Evolutionary conservation across 1,284 basidiomycete genomes (phyloP), one percentile per base, ranked within the genome.

Genomic region (Ustilago xerochloae): DNA sequence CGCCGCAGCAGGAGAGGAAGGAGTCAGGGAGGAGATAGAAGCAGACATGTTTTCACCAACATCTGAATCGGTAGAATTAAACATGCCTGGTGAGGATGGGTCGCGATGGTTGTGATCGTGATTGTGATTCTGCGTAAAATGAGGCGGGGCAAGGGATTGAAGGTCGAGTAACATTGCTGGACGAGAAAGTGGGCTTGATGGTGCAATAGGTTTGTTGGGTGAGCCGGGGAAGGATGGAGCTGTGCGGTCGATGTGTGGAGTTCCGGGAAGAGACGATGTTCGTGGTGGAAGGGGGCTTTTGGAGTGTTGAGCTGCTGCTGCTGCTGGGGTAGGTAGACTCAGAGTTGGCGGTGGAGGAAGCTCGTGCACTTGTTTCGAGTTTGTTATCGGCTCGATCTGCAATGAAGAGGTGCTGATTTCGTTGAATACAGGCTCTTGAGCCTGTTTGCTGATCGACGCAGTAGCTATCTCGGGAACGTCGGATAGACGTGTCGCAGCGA

Each of bases 181-280:
- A 1, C 66, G 66, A 16, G 59, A 51, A 18, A 68, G 55, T 26
- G 61, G 56, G 45, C 61, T 69, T 18, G 53, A 41, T 2, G 63
- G 63, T 0, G 63, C 55, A 5, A 43, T 48, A 1, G 61, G 56
- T 43, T 73, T 73, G 57, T 61, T 63, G 38, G 70, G 70, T n/a
- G 70, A 74, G 51, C 65, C 65, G 12, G 61, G 47, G 36, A 59
- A 61, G 41, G 53, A 54, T 4, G 51, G 45, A 8, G 47, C 49
- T 10, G 52, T 47, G 29, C 52, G 50, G 20, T 61, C 61, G 29
- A 57, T 18, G 7, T 41, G 18, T 0, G 70, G 70, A 4, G 70
- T 57, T 30, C 59, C 53, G 10, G 70, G 64, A 10, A 73, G 62
- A 1, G 71, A 74, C 13, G 71, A 64, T 4, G 61, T 68, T 4